Evolutionary conservation across 805 yeast genomes (phyloP), one percentile per base, ranked within the genome.

Genomic region (Schwanniomyces pseudopolymorphus): DNA sequence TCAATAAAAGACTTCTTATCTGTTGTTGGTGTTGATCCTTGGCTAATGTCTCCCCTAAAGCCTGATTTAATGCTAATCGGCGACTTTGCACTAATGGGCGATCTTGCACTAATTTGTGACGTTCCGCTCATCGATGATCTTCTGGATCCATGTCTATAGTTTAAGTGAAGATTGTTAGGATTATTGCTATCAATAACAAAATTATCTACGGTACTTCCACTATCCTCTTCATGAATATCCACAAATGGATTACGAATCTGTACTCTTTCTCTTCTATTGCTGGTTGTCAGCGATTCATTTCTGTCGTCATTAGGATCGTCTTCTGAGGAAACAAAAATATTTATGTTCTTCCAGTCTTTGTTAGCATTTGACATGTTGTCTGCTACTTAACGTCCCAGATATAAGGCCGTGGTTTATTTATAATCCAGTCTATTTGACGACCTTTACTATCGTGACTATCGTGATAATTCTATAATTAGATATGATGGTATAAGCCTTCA

Each of bases 1-100:
- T 56, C 54, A 22, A 64, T 40, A 33, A 54, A 53, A 9, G 66
- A 59, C 21, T 19, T 44, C 4, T 36, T 21, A 13, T 19, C 39
- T 36, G 20, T n/a, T 5, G 39, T 9, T 14, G 35, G 35, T 5
- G 9, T 31, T 2, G 35, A 16, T 7, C 2, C 19, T 17, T 14
- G 35, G 16, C 35, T 31, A 14, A 4, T 31, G 11, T 31, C 35
- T 14, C 7, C 5, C 13, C 13, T 4, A 13, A 27, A 8, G 2
- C 33, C 33, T n/a, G 16, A 13, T 11, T 27, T 27, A 27, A 11
- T 13, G 13, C 16, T 27, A 5, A 27, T 13, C 5, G 33, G 33
- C 5, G 35, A 31, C 16, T 3, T 31, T 14, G 20, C 11, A 14
- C 20, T 31, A 31, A 31, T 16, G 19, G 35, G 35, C 16, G 20